Evolutionary conservation across 2,329 filamentous ascomycete genomes (phyloP).

Genomic region (Dothistroma septosporum): DNA sequence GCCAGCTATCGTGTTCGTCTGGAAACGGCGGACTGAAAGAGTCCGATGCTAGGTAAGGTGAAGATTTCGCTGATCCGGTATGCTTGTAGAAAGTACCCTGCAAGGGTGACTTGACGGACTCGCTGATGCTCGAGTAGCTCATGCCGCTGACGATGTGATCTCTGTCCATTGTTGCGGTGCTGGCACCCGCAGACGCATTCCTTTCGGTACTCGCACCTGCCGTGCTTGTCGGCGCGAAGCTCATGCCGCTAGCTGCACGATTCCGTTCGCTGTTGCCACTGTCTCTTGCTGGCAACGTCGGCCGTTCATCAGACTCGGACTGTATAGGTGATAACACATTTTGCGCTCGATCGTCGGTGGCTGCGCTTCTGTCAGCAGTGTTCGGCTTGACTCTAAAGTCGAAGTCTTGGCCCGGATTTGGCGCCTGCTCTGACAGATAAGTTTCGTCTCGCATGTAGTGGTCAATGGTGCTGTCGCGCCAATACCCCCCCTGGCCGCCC

Average conservation of each 20-base stretch:
- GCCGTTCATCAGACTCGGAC: conserved; percentile 9
- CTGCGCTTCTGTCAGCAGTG: background rate
- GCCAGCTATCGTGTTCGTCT: background rate
- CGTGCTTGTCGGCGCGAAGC: conserved; percentile 10
- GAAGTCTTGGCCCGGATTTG: conserved; percentile 1
- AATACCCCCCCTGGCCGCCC: conserved; percentile 17
- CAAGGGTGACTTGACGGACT: background rate
- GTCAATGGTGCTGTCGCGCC: conserved; percentile 25
- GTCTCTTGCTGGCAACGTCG: conserved; percentile 19
- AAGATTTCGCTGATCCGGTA: background rate
- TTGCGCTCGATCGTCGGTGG: background rate
- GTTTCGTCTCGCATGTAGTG: conserved; percentile 23
- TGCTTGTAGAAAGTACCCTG: conserved; percentile 3
- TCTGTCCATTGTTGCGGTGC: background rate
- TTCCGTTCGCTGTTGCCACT: conserved; percentile 27
- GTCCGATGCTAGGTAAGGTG: background rate
- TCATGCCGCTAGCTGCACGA: conserved; percentile 24
- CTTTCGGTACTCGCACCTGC: background rate
- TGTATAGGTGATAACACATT: conserved; percentile 8
- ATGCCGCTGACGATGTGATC: conserved; percentile 8
- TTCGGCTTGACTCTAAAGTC: background rate
- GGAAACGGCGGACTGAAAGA: background rate
- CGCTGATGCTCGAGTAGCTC: conserved; percentile 12
- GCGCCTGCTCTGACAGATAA: conserved; percentile 4
- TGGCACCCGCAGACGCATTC: background rate